Percentiles rank a stretch among this genome's conserved stretches.
phyloP scores from a whole-genome alignment of 2,329 filamentous ascomycete species.

The Cadophora gregata region DNA sequence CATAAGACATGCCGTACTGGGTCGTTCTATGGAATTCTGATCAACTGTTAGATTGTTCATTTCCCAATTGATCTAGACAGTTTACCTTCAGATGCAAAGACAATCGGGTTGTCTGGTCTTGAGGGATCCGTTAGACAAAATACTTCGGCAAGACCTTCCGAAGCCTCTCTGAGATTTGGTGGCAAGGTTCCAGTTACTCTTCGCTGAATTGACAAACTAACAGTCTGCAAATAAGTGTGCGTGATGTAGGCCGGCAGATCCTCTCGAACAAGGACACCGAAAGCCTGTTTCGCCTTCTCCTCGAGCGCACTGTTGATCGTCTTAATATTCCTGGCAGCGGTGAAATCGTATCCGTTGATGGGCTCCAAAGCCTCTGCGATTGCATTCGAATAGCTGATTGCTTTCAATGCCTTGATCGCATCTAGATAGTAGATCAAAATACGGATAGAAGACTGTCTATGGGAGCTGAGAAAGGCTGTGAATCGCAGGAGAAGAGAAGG shows the following conservation, averaged over 20 bases:
- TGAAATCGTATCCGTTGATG: conserved; percentile 62
- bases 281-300: conserved; percentile 67
- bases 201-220: conserved; percentile 71
- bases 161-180: conserved; percentile 67
- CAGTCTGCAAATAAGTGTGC: conserved; percentile 70
- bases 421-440: conserved; percentile 76
- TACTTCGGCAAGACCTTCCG: conserved; percentile 76
- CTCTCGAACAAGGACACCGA: conserved; percentile 67
- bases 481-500: conserved; percentile 68
- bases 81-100: conserved; percentile 76
- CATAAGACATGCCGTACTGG: conserved; percentile 75
- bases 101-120: conserved; percentile 74
- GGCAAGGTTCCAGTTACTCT: conserved; percentile 72
- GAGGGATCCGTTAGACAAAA: conserved; percentile 80
- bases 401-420: conserved; percentile 71
- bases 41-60: conserved; percentile 16
- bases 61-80: conserved; percentile 9
- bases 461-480: conserved; percentile 66
- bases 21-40: conserved; percentile 76
- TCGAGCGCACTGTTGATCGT: conserved; percentile 65
- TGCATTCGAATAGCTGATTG: conserved; percentile 74
- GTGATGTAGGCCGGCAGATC: conserved; percentile 77
- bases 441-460: conserved; percentile 66
- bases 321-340: conserved; percentile 53
- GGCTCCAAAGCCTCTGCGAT: conserved; percentile 65